A percentile compares a stretch with the other conserved stretches of the same genome.
Conservation (phyloP, 139 green algal species). For the Eudorina sp. region DNA sequence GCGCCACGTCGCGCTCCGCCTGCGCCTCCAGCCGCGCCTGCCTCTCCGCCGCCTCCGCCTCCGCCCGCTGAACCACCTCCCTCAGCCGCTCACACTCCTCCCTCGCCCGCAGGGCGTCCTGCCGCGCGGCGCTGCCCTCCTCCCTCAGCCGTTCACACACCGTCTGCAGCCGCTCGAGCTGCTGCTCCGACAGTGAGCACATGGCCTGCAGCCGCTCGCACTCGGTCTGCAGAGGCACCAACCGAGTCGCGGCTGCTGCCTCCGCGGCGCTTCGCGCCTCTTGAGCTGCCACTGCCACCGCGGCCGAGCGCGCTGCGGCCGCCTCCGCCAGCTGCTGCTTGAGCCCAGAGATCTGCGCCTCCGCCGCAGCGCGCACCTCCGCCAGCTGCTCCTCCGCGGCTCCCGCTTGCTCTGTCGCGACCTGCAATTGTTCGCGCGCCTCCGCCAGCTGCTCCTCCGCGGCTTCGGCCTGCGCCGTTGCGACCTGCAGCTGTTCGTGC, state of each 20-base stretch:
- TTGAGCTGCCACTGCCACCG: constrained; percentile 16
- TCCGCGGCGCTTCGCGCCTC: not conserved
- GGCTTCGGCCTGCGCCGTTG: not conserved
- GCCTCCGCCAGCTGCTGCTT: not conserved
- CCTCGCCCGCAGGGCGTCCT: not conserved
- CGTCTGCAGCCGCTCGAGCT: constrained; percentile 29
- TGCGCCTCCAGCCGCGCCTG: constrained; percentile 24
- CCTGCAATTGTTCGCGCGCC: not conserved
- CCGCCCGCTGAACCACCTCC: not conserved
- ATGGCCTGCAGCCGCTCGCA: constrained; percentile 25
- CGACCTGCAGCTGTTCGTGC: not conserved
- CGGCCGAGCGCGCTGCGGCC: not conserved
- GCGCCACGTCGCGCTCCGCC: constrained; percentile 3
- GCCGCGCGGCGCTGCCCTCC: not conserved
- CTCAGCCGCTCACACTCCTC: not conserved
- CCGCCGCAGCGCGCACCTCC: not conserved
- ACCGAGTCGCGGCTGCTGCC: not conserved
- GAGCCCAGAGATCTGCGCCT: not conserved
- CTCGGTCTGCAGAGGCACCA: constrained; percentile 21
- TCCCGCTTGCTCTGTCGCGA: not conserved
- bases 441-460: not conserved
- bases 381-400: not conserved
- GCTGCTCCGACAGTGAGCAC: constrained; percentile 5
- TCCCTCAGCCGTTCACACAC: not conserved
- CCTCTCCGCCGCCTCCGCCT: not conserved